Evolutionary conservation across 1,139 yeast genomes (phyloP).

Genomic region (Eremothecium coryli): DNA sequence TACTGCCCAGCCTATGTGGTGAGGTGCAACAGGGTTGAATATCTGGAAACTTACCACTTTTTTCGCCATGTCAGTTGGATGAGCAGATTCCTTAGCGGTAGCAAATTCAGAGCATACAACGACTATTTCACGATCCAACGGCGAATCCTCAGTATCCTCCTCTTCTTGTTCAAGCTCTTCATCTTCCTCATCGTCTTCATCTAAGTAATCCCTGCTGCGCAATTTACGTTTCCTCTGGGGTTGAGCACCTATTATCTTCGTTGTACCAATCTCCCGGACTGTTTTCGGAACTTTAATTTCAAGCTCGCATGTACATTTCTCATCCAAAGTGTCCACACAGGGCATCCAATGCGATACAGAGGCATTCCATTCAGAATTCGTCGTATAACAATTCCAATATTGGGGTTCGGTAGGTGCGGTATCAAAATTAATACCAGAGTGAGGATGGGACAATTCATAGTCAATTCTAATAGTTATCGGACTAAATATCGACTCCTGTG

Average conservation of each 20-base stretch:
- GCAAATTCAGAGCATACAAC: constrained; percentile 74
- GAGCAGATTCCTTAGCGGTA: constrained; percentile 43
- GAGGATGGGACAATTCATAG: constrained; percentile 57
- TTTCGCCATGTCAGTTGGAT: constrained; percentile 56
- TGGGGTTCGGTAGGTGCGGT: constrained; percentile 31
- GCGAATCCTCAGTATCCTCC: constrained; percentile 38
- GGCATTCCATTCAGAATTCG: constrained; percentile 66
- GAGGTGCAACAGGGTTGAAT: constrained; percentile 83
- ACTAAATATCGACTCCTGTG: constrained; percentile 43
- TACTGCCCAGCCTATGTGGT: constrained; percentile 92
- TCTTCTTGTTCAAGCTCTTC: constrained; percentile 30
- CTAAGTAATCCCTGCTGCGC: constrained; percentile 11
- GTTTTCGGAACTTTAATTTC: constrained; percentile 78
- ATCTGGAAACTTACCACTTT: constrained; percentile 74
- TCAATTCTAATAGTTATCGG: constrained; percentile 67
- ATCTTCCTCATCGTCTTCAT: constrained; percentile 34
- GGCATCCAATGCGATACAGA: constrained; percentile 96
- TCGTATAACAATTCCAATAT: constrained; percentile 81
- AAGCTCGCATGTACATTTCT: constrained; percentile 85
- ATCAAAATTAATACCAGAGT: constrained; percentile 66
- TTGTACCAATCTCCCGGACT: constrained; percentile 56
- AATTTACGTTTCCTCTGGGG: constrained; percentile 16
- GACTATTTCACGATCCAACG: constrained; percentile 41
- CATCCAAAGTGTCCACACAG: constrained; percentile 83
- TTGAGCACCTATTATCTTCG: constrained; percentile 35